Evolutionary conservation across 371 early-diverging fungal genomes (phyloP), one percentile per base, ranked within the genome.

Genomic region (Capniomyces stellatus): DNA sequence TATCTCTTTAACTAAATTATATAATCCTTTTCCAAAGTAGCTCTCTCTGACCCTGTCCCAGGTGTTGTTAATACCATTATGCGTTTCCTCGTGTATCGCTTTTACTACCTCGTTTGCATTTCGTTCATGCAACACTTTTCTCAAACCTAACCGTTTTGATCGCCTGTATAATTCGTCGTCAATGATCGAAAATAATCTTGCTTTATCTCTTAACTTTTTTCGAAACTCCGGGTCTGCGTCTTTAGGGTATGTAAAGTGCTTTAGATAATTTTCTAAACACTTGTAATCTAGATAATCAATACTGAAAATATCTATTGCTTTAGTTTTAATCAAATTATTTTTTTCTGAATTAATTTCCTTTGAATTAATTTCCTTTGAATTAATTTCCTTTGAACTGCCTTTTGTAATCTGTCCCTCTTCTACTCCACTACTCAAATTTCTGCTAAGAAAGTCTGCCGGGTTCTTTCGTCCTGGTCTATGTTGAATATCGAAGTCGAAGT

Each of bases 401-500:
- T 35, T 6, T 35, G 35, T 35, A 35, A 15, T 10, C 15, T 6
- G 6, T 35, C 35, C 35, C 35, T 35, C 15, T 15, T 27, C n/a
- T 28, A n/a, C 49, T 49, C n/a, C 28, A 24, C 18, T 22, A 10
- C 10, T 4, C 8, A 4, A 23, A n/a, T 44, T 44, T n/a, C 49
- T 19, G n/a, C 25, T 27, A 27, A 49, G 30, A 8, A n/a, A n/a
- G 28, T 49, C 49, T 24, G 53, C 53, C n/a, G 53, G 46, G 27
- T 52, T 52, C n/a, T 52, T 21, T 42, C n/a, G 6, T 21, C 53
- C 53, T 4, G 43, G 42, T 4, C 53, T 41, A 44, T 52, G 35
- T 21, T 3, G 6, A 22, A 52, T 52, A 21, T 18, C n/a, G 35
- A 29, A 52, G 35, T 52, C 35, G 39, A 22, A 35, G 25, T 52